Base-by-base conservation (phyloP, 23 red algal genomes). In the Porphyridium purpureum region DNA sequence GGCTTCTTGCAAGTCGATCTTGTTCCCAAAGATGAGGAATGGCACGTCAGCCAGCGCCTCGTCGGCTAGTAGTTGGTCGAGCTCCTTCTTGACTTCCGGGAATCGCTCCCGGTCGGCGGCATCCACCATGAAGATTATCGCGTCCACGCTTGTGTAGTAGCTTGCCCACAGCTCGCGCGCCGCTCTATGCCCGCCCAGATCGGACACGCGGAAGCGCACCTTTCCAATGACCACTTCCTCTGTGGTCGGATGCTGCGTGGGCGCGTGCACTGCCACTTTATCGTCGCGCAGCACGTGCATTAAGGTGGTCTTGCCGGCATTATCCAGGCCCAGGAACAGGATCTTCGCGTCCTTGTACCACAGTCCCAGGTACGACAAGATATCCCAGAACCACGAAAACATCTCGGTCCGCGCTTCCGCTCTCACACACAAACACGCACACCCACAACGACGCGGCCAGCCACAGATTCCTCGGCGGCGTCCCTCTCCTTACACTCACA, bases 331-430 rank as follows among this genome's bases (percentile, higher is more conserved):
- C n/a, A 98, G 75, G 47, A 98, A 98, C 33, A 98, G 60, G 49
- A 86, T 86, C 56, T 86, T 98, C 14, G 90, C 90, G 35, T 98
- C 86, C 66, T 98, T 98, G 69, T 86, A 86, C 67, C 81, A 81
- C 60, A 98, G 55, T 1, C 64, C 90, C 5, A 98, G 70, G 53
- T 86, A 86, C 46, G 67, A 81, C n/a, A 98, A 71, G 21, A 83
- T 47, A 70, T 85, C 78, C 74, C 80, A 98, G 35, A 98, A 69
- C 90, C 90, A 98, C 30, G 75, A 62, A 50, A 98, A 98, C 90
- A 98, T 98, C 53, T 29, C 62, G 60, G 58, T 36, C 35, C n/a
- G n/a, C n/a, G n/a, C n/a, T n/a, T n/a, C n/a, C n/a, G n/a, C n/a
- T n/a, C n/a, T n/a, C n/a, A n/a, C n/a, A n/a, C n/a, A n/a, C n/a